phyloP scores from a whole-genome alignment of 2,329 filamentous ascomycete species.

The Aureobasidium pullulans region DNA sequence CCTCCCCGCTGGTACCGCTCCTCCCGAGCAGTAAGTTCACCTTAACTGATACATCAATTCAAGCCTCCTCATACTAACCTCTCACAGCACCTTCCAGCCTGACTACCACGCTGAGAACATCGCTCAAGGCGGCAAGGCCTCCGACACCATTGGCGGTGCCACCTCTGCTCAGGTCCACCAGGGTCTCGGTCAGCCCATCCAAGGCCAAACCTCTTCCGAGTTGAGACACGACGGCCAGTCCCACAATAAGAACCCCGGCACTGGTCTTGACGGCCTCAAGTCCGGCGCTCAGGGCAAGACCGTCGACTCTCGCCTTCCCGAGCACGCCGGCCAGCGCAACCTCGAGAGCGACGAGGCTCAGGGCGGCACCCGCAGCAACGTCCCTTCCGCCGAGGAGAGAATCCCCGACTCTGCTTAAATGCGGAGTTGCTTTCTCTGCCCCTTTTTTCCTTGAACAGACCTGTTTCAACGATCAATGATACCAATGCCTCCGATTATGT shows the following conservation, averaged over 20 bases:
- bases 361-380: conserved; percentile 26
- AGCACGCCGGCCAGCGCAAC: conserved; percentile 31
- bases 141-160: conserved; percentile 42
- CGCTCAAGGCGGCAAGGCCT: conserved; percentile 35
- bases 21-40: conserved; percentile 28
- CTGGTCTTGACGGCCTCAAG: conserved; percentile 38
- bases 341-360: conserved; percentile 29
- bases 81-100: conserved; percentile 34
- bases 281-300: conserved; percentile 19
- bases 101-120: conserved; percentile 34
- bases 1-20: conserved; percentile 57
- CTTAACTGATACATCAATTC: not conserved
- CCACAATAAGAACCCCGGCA: conserved; percentile 33
- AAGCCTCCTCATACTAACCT: not conserved
- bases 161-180: conserved; percentile 48
- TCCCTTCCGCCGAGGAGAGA: conserved; percentile 28
- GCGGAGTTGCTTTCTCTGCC: not conserved
- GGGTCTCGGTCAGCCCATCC: conserved; percentile 45
- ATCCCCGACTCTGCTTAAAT: conserved; percentile 21
- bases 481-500: conserved; percentile 9
- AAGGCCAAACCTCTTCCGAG: conserved; percentile 43
- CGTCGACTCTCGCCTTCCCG: conserved; percentile 28
- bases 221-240: conserved; percentile 39
- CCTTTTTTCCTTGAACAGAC: not conserved
- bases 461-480: conserved; percentile 10